Conservation (phyloP, 1,284 basidiomycete species). For the Afroboletus lepidellus region DNA sequence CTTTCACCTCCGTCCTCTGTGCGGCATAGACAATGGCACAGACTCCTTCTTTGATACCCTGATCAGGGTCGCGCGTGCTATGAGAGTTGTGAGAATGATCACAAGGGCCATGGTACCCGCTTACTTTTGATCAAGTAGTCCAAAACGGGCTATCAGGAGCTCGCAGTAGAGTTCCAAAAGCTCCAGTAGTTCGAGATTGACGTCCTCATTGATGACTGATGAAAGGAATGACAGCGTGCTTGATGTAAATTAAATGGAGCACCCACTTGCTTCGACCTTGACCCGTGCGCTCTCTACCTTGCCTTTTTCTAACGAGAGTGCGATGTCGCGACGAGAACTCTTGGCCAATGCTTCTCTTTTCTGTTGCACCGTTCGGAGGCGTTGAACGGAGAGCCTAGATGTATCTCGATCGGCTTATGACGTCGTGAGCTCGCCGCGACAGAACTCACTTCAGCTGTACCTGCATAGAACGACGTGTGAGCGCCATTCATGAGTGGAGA, state of each 20-base stretch:
- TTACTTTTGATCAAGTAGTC: constrained; percentile 83
- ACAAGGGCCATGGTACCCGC: constrained; percentile 26
- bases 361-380: constrained; percentile 85
- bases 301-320: constrained; percentile 72
- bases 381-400: constrained; percentile 86
- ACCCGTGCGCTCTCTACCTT: constrained; percentile 83
- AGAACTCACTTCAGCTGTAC: constrained; percentile 62
- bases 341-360: constrained; percentile 95
- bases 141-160: constrained; percentile 89
- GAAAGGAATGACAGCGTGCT: neutral
- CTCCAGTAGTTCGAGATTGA: constrained; percentile 85
- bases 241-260: constrained; percentile 2
- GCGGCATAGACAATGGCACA: constrained; percentile 87
- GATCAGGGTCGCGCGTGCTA: constrained; percentile 82
- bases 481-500: neutral
- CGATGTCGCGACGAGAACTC: constrained; percentile 74
- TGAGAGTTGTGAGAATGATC: constrained; percentile 37
- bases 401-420: too few relatives aligned
- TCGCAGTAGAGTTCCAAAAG: constrained; percentile 93
- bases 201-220: constrained; percentile 82
- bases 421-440: too few relatives aligned
- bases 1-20: constrained; percentile 87
- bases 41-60: constrained; percentile 73
- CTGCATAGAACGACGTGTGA: constrained; percentile 36
- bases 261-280: constrained; percentile 77